These are phyloP conservation scores for Colletotrichum magnum DNA, from an alignment of 2,329 filamentous ascomycete species.

Conservation along the genomic window DNA sequence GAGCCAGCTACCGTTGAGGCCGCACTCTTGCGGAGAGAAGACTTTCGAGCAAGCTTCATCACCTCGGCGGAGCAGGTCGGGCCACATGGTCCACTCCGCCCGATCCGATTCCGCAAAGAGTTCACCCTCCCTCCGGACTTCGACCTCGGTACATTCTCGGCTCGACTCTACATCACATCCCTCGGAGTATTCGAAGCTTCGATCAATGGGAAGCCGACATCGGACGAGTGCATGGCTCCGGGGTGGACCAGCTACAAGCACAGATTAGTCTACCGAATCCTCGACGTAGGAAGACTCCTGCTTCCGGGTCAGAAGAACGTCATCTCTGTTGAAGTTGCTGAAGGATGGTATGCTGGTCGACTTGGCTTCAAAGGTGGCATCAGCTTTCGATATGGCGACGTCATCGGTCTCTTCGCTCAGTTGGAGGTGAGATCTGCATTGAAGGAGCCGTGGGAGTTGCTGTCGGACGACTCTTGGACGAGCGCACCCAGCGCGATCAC, in stretches of 20 bases:
- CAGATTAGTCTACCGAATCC: slow-evolving; percentile 59
- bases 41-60: slow-evolving; percentile 30
- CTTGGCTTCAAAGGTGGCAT: slow-evolving; percentile 49
- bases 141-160: slow-evolving; percentile 15
- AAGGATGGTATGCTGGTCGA: slow-evolving; percentile 65
- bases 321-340: slow-evolving; percentile 62
- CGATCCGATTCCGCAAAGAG: slow-evolving; percentile 28
- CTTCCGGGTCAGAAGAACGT: slow-evolving; percentile 52
- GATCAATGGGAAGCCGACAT: slow-evolving; percentile 54
- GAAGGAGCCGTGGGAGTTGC: slow-evolving; percentile 42
- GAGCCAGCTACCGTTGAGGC: slow-evolving; percentile 19
- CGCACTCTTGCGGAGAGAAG: slow-evolving; percentile 8
- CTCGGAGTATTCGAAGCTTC: slow-evolving; percentile 54
- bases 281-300: slow-evolving; percentile 56
- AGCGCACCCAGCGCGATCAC: slow-evolving; percentile 41
- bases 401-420: slow-evolving; percentile 48
- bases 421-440: slow-evolving; percentile 44
- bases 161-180: slow-evolving; percentile 53
- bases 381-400: slow-evolving; percentile 51
- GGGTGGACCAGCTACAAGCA: slow-evolving; percentile 61
- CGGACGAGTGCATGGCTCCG: slow-evolving; percentile 53
- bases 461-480: slow-evolving; percentile 50
- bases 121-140: slow-evolving; percentile 12
- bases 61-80: slow-evolving; percentile 25
- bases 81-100: slow-evolving; percentile 21